Evolutionary conservation across 2,329 filamentous ascomycete genomes (phyloP), one percentile per base, ranked within the genome.

Genomic region (Ascochyta clinopodiicola): DNA sequence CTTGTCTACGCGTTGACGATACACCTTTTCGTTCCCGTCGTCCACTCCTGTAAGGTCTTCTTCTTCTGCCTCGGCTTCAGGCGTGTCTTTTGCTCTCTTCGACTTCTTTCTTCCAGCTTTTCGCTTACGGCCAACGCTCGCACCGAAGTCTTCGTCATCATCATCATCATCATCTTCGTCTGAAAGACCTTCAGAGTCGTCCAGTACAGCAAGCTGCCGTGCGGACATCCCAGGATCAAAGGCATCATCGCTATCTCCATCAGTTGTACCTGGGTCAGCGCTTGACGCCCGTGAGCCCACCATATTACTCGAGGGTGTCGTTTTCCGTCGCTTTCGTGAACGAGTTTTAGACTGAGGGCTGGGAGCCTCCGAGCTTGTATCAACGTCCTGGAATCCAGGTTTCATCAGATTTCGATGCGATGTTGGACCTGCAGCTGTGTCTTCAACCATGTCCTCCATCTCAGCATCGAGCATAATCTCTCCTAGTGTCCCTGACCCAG

Each of bases 21-120:
- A 99, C 19, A 92, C 82, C 0, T 82, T 78, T 72, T 97, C 93
- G 56, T 96, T 89, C 0, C 95, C 96, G 73, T 99, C 95, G 67
- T 99, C 95, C 19, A 97, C 76, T 2, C 84, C 84, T 12, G 82
- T 80, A 27, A 88, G 74, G 63, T 87, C 85, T 62, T 87, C 83
- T 37, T 74, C 67, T 35, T 72, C 70, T 9, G 64, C 66, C 13
- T 63, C 69, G 3, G 64, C 64, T 13, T 60, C 54, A n/a, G 63
- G 47, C 21, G 58, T 48, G 25, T 56, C 38, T 15, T 66, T 69
- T 6, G 60, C 50, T 38, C 63, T 71, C 22, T 63, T 75, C 2
- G 35, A 21, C 34, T 62, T 65, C 47, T 73, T 76, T 12, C 53
- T 54, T 21, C 67, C 64, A 12, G 62, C 64, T 59, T 77, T 79